Evolutionary conservation across 441 rosid genomes (phyloP).

Genomic region (Aquilaria agallochum): DNA sequence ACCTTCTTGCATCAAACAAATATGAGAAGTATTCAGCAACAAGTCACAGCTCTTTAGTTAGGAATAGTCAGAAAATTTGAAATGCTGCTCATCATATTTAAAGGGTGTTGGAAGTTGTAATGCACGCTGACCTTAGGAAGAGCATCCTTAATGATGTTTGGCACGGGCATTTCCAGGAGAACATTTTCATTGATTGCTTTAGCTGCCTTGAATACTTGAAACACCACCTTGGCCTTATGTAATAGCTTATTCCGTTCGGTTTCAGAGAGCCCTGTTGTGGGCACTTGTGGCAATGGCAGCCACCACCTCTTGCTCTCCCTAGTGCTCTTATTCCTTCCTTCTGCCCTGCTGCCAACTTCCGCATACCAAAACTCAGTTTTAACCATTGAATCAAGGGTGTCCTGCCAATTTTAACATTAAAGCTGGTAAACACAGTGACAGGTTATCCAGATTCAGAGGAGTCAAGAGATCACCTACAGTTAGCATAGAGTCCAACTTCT

Average conservation of each 20-base stretch:
- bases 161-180: constrained; percentile 87
- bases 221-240: constrained; percentile 51
- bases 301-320: constrained; percentile 91
- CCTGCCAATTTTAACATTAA: constrained; percentile 44
- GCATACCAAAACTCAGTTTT: constrained; percentile 86
- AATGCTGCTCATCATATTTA: too few species aligned
- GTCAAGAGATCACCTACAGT: constrained; percentile 50
- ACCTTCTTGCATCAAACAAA: too few species aligned
- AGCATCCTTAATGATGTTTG: constrained; percentile 62
- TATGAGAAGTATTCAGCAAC: too few species aligned
- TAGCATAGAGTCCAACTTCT: constrained; percentile 91
- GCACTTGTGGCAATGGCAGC: constrained; percentile 95
- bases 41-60: too few species aligned
- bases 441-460: constrained; percentile 7
- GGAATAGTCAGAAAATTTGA: too few species aligned
- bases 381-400: constrained; percentile 80
- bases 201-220: constrained; percentile 98
- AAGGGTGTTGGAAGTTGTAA: background rate
- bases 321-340: constrained; percentile 66
- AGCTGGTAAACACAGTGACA: constrained; percentile 5
- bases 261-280: constrained; percentile 79
- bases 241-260: constrained; percentile 60
- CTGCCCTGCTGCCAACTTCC: constrained; percentile 77
- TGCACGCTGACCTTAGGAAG: constrained; percentile 66
- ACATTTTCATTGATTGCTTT: constrained; percentile 77